Base-by-base conservation (phyloP, 495 filamentous ascomycete species). In the Xylaria flabelliformis region DNA sequence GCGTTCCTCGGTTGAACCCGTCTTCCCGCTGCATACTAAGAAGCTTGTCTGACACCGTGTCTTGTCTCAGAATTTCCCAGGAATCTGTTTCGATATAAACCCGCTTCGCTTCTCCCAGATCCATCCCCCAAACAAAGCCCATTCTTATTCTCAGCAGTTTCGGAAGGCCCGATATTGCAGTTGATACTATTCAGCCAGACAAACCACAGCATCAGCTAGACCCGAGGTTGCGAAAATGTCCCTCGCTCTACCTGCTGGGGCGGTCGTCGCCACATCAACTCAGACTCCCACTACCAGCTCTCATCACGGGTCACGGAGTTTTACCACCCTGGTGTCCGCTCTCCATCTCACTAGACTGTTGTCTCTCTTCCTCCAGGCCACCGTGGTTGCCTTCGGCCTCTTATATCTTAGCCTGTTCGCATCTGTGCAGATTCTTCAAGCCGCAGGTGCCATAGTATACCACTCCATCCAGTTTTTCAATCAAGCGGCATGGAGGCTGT, bases 221-320 rank as follows among this genome's bases (percentile, higher is more conserved):
- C 21, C 42, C 8, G 24, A 0, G 19, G 2, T 26, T 17, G 19
- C 21, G 29, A 50, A 32, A 15, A 53, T 70, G 68, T n/a, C 68
- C 24, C 29, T 63, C 44, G 24, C 56, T 10, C 58, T 70, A 15
- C 44, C 42, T 6, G 3, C 56, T 13, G 68, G 44, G 58, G 68
- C 42, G 0, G 70, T 83, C 56, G 75, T 84, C 64, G 72, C 78
- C 48, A 74, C 81, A 24, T 67, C 81, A 1, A 9, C 44, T 21
- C 53, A 17, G n/a, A 48, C 48, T 53, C 32, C 58, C n/a, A 6
- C 29, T 12, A n/a, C 32, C 34, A 3, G 7, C 26, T 42, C 24
- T 41, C 56, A 10, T 1, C 53, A 26, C 29, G 68, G 42, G 13
- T 32, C 59, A 5, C 36, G 46, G 58, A 13, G 63, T 19, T 21